Evolutionary conservation across 1,284 basidiomycete species (phyloP).

Genomic region (Naganishia cerealis): DNA sequence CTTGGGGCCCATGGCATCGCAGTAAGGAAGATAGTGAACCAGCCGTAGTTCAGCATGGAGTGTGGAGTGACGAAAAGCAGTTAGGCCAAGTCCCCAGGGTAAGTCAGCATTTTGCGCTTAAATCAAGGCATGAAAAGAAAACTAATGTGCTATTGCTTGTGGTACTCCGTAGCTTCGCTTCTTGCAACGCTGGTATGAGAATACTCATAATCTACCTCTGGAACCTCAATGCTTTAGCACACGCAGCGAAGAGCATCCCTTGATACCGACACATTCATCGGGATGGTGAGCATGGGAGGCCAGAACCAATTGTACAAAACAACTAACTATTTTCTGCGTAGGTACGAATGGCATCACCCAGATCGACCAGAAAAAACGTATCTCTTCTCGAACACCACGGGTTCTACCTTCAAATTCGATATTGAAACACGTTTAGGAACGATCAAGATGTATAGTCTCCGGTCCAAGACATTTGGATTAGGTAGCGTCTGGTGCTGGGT

Average conservation of each 20-base stretch:
- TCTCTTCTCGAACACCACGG: conserved; percentile 43
- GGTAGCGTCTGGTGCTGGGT: conserved; percentile 51
- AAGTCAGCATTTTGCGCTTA: not conserved
- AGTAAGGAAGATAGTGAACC: conserved; percentile 29
- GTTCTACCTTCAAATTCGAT: conserved; percentile 45
- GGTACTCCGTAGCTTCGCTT: conserved; percentile 27
- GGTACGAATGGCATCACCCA: conserved; percentile 49
- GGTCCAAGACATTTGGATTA: conserved; percentile 46
- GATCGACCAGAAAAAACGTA: conserved; percentile 52
- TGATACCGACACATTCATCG: conserved; percentile 42
- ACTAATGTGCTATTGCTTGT: not conserved
- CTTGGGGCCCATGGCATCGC: conserved; percentile 32
- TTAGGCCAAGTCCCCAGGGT: conserved; percentile 48
- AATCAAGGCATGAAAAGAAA: not conserved
- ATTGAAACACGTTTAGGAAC: conserved; percentile 47
- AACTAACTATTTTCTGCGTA: not conserved
- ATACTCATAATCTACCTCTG: conserved; percentile 28
- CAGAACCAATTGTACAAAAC: not conserved
- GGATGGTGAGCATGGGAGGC: conserved; percentile 40
- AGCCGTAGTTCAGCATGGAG: conserved; percentile 42
- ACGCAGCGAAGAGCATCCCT: conserved; percentile 28
- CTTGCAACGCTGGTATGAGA: conserved; percentile 30
- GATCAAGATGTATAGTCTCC: conserved; percentile 51
- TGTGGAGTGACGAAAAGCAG: conserved; percentile 44
- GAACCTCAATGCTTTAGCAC: conserved; percentile 37